Evolutionary conservation across 352 stramenopile species (phyloP).

Genomic region (Aphanomyces invadans): DNA sequence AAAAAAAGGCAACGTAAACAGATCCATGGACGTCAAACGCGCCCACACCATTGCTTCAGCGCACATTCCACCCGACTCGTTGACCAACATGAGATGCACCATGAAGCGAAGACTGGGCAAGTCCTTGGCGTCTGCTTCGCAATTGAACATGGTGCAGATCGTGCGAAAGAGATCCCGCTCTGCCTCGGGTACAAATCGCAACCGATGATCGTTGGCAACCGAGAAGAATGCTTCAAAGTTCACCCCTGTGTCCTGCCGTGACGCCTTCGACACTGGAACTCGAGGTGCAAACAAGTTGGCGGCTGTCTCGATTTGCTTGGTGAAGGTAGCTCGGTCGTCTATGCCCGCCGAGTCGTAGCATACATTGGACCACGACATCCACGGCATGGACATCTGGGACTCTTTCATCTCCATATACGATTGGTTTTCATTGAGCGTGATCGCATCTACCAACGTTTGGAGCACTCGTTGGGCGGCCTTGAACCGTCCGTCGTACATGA

Average conservation of each 20-base stretch:
- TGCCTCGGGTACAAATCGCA: background rate
- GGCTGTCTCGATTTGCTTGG: conserved; percentile 34
- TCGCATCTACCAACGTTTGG: conserved; percentile 43
- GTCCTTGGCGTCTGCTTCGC: conserved; percentile 1
- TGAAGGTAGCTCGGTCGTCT: conserved; percentile 37
- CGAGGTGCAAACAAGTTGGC: conserved; percentile 50
- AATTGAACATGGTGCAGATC: conserved; percentile 1
- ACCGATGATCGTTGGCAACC: background rate
- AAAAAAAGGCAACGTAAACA: conserved; percentile 16
- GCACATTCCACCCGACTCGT: background rate
- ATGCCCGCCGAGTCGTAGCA: conserved; percentile 30
- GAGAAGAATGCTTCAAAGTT: conserved; percentile 17
- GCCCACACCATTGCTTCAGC: conserved; percentile 20
- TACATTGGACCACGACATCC: conserved; percentile 44
- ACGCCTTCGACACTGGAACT: background rate
- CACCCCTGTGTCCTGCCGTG: too few relatives aligned
- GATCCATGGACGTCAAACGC: conserved; percentile 14
- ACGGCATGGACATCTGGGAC: conserved; percentile 36
- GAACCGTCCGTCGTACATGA: conserved; percentile 62
- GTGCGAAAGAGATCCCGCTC: background rate
- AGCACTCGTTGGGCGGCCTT: conserved; percentile 46
- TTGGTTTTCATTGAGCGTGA: conserved; percentile 62
- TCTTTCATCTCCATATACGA: conserved; percentile 76
- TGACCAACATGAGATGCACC: background rate
- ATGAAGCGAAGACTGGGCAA: conserved; percentile 9